These are phyloP conservation scores for Trichoderma oligosporum DNA, from an alignment of 2,329 filamentous ascomycete genomes.

Conservation along the genomic window DNA sequence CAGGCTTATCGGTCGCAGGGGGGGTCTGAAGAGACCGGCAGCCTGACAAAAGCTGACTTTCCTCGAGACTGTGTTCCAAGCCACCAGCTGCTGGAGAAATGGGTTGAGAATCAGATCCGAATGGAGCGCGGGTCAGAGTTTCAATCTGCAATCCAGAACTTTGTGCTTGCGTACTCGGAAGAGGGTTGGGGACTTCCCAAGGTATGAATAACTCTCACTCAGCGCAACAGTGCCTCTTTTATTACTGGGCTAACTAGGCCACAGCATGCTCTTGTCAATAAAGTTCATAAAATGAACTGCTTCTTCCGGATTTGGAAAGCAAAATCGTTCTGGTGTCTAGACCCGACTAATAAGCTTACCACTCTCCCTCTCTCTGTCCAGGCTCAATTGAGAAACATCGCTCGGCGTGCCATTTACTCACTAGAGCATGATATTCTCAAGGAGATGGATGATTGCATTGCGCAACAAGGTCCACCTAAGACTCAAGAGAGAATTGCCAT, in stretches of 20 bases:
- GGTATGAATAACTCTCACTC: slow-evolving; percentile 34
- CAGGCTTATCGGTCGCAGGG: slow-evolving; percentile 37
- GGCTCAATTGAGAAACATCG: slow-evolving; percentile 39
- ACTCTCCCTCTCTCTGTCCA: slow-evolving; percentile 40
- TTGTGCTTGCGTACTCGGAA: slow-evolving; percentile 36
- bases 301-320: slow-evolving; percentile 50
- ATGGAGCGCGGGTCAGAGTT: slow-evolving; percentile 34
- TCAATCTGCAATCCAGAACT: slow-evolving; percentile 35
- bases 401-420: slow-evolving; percentile 35
- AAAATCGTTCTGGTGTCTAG: slow-evolving; percentile 40
- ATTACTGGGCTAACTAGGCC: slow-evolving; percentile 22
- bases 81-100: slow-evolving; percentile 34
- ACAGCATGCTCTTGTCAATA: slow-evolving; percentile 41
- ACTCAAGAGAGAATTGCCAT: slow-evolving; percentile 41
- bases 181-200: slow-evolving; percentile 38
- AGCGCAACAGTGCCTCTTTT: too few relatives aligned
- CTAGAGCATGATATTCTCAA: slow-evolving; percentile 40
- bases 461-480: slow-evolving; percentile 38
- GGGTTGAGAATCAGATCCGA: slow-evolving; percentile 39
- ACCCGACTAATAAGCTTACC: slow-evolving; percentile 36
- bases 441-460: slow-evolving; percentile 39
- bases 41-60: slow-evolving; percentile 36
- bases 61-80: slow-evolving; percentile 37
- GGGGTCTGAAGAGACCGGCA: slow-evolving; percentile 29
- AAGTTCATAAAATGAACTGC: slow-evolving; percentile 46